These are phyloP conservation scores for Rosa hybrid DNA, from an alignment of 331 rosid genomes.

Conservation along the genomic window DNA sequence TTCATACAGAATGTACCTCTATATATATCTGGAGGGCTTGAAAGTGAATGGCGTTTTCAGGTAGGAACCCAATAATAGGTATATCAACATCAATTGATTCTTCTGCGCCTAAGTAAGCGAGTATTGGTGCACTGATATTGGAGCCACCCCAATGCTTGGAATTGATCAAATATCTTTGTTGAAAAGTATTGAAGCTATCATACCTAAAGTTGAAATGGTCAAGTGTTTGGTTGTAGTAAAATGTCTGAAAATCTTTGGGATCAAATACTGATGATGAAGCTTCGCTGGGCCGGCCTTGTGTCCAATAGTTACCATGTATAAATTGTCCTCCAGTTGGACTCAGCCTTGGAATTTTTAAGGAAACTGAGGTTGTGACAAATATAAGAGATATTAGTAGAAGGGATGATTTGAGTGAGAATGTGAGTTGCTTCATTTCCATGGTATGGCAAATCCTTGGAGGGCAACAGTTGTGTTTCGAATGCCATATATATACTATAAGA, in stretches of 20 bases:
- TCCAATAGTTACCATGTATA: constrained; percentile 3
- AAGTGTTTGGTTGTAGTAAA: constrained; percentile 51
- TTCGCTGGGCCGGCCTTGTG: background rate
- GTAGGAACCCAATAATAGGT: constrained; percentile 35
- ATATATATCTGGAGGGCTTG: constrained; percentile 64
- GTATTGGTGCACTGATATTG: constrained; percentile 53
- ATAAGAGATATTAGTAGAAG: background rate
- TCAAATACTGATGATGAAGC: background rate
- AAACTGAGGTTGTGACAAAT: background rate
- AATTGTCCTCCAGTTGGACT: constrained; percentile 35
- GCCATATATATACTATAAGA: background rate
- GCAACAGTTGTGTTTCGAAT: background rate
- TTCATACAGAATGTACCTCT: constrained; percentile 42
- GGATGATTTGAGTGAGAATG: background rate
- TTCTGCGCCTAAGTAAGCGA: constrained; percentile 74
- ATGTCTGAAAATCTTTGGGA: constrained; percentile 35
- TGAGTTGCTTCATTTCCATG: background rate
- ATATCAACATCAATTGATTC: constrained; percentile 43
- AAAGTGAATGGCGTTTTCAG: constrained; percentile 59
- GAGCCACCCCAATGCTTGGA: constrained; percentile 70
- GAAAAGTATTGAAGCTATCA: constrained; percentile 55
- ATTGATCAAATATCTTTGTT: constrained; percentile 61
- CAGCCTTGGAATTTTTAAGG: constrained; percentile 42
- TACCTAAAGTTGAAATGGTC: constrained; percentile 75
- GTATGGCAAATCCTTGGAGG: background rate